phyloP scores from a whole-genome alignment of 176 grass and related monocot species.

The Pontederia crassipes region DNA sequence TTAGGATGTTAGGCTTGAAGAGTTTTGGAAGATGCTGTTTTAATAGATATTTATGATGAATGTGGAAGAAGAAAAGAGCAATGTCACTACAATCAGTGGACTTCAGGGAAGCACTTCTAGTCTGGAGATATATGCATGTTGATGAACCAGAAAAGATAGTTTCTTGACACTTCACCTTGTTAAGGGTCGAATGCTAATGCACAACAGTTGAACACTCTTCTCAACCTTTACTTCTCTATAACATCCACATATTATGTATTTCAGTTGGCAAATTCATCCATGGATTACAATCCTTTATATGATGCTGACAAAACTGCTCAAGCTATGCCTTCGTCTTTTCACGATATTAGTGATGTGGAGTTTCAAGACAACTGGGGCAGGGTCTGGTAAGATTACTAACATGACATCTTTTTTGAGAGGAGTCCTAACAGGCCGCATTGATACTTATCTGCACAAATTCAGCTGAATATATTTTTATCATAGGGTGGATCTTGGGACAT shows the following conservation, averaged over 20 bases:
- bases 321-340: slow-evolving; percentile 85
- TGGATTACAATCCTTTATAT: slow-evolving; percentile 68
- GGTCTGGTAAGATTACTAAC: slow-evolving; percentile 39
- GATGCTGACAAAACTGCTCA: slow-evolving; percentile 68
- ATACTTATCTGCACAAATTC: no score
- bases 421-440: no score
- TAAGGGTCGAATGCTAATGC: no score
- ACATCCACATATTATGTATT: neutral
- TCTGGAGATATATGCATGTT: no score
- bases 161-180: no score
- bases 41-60: no score
- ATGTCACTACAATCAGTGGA: no score
- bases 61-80: no score
- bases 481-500: slow-evolving; percentile 88
- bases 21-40: no score
- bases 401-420: neutral
- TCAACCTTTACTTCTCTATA: neutral
- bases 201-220: neutral
- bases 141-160: no score
- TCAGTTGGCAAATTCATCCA: slow-evolving; percentile 52
- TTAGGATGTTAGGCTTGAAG: no score
- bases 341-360: slow-evolving; percentile 72
- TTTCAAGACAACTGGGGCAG: slow-evolving; percentile 89
- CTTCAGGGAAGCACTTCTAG: no score
- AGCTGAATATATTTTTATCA: slow-evolving; percentile 13